Conservation (phyloP, 768 basidiomycete species). For the Suillus fuscotomentosus region DNA sequence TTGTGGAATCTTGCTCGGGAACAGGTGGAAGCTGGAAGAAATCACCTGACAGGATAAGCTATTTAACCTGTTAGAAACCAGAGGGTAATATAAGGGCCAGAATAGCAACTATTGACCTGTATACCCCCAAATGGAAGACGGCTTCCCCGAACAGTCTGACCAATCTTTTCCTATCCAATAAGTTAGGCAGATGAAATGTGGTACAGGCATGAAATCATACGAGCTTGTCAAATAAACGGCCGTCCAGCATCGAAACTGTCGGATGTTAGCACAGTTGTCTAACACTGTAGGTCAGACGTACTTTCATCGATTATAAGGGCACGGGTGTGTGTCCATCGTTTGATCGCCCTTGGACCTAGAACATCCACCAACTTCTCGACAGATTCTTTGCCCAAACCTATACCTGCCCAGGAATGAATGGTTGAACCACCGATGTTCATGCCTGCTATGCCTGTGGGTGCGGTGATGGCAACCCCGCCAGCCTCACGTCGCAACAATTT, state of each 20-base stretch:
- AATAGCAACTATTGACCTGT: conserved; percentile 38
- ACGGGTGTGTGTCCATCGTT: conserved; percentile 50
- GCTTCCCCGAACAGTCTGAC: conserved; percentile 39
- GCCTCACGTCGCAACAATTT: conserved; percentile 30
- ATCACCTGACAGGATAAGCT: conserved; percentile 76
- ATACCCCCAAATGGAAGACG: conserved; percentile 63
- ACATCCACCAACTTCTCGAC: conserved; percentile 39
- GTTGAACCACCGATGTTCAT: conserved; percentile 71
- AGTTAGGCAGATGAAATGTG: conserved; percentile 7
- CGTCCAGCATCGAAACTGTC: conserved; percentile 78
- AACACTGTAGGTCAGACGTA: conserved; percentile 23
- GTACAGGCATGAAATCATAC: conserved; percentile 40
- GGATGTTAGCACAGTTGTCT: conserved; percentile 9
- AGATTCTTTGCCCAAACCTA: conserved; percentile 55
- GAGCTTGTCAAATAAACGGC: conserved; percentile 66
- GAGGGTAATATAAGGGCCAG: neutral
- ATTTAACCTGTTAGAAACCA: conserved; percentile 13
- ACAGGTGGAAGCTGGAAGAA: conserved; percentile 84
- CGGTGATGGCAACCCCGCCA: conserved; percentile 54
- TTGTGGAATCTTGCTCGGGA: conserved; percentile 44
- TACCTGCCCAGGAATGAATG: conserved; percentile 65
- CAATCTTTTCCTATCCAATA: conserved; percentile 35
- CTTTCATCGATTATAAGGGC: conserved; percentile 75
- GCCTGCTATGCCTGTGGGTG: conserved; percentile 64
- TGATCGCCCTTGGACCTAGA: conserved; percentile 24